These are phyloP conservation scores for Phycomyces blakesleeanus DNA, from an alignment of 192 early-diverging fungal species.

Conservation along the genomic window DNA sequence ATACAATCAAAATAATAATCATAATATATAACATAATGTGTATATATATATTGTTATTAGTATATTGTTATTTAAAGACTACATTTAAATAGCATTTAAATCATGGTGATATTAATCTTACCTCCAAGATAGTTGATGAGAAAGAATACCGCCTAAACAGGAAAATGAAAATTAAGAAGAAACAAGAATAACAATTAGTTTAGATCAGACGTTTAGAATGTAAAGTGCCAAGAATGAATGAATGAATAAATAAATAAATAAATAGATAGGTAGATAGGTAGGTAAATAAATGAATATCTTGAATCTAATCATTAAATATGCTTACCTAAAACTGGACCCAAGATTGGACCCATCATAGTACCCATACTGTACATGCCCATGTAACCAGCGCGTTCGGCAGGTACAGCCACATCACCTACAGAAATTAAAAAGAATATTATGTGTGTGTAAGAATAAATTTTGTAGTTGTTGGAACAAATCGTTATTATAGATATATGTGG, in stretches of 20 bases:
- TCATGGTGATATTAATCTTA: too few relatives aligned
- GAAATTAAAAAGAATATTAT: too few relatives aligned
- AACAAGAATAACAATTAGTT: not conserved
- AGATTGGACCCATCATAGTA: slow-evolving; percentile 15
- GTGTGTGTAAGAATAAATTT: too few relatives aligned
- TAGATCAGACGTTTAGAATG: not conserved
- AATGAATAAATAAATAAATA: too few relatives aligned
- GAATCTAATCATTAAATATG: too few relatives aligned
- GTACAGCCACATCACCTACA: slow-evolving; percentile 23
- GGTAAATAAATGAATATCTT: too few relatives aligned
- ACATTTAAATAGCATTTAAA: too few relatives aligned
- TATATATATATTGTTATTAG: not conserved
- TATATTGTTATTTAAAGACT: not conserved
- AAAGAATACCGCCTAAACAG: slow-evolving; percentile 1
- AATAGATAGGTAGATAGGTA: too few relatives aligned
- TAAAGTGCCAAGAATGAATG: not conserved
- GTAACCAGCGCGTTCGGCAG: slow-evolving; percentile 21
- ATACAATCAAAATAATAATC: too few relatives aligned
- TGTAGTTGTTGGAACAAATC: too few relatives aligned
- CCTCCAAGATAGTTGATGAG: not conserved
- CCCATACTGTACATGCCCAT: slow-evolving; percentile 19
- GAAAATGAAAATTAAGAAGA: not conserved
- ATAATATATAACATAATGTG: not conserved
- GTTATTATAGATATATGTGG: too few relatives aligned
- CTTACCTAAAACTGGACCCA: slow-evolving; percentile 16